Conservation (phyloP, 495 filamentous ascomycete species). For the Aspergillus bertholletiae region DNA sequence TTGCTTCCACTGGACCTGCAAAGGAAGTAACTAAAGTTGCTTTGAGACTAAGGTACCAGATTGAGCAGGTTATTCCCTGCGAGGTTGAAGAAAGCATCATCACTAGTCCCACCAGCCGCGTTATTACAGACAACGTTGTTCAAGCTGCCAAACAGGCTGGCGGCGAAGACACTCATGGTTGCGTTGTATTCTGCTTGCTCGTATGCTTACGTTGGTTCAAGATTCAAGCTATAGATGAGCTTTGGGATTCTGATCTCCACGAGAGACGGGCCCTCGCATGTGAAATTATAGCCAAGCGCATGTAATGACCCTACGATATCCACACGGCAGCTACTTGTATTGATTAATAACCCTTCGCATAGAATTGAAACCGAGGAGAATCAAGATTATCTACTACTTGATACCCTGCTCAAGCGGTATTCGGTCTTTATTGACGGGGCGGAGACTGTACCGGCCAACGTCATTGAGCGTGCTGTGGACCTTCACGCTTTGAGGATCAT, state of each 20-base stretch:
- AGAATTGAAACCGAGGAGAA: conserved; percentile 82
- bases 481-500: conserved; percentile 86
- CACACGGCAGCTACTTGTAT: neutral
- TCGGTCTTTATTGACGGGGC: conserved; percentile 70
- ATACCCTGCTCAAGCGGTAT: conserved; percentile 87
- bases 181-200: conserved; percentile 82
- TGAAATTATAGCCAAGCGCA: conserved; percentile 89
- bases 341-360: conserved; percentile 8
- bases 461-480: conserved; percentile 88
- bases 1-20: conserved; percentile 50
- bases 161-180: conserved; percentile 67
- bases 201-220: conserved; percentile 92
- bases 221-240: conserved; percentile 71
- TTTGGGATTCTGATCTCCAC: conserved; percentile 89
- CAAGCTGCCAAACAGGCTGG: conserved; percentile 76
- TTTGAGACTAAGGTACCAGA: conserved; percentile 83
- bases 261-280: conserved; percentile 75
- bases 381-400: conserved; percentile 68
- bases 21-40: conserved; percentile 81
- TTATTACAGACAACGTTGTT: conserved; percentile 79
- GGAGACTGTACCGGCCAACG: conserved; percentile 74
- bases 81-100: conserved; percentile 72
- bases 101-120: conserved; percentile 72
- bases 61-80: conserved; percentile 83
- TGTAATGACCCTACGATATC: conserved; percentile 41